Evolutionary conservation across 305 asterid species (phyloP), one percentile per base, ranked within the genome.

Genomic region (Fraxinus nigra): DNA sequence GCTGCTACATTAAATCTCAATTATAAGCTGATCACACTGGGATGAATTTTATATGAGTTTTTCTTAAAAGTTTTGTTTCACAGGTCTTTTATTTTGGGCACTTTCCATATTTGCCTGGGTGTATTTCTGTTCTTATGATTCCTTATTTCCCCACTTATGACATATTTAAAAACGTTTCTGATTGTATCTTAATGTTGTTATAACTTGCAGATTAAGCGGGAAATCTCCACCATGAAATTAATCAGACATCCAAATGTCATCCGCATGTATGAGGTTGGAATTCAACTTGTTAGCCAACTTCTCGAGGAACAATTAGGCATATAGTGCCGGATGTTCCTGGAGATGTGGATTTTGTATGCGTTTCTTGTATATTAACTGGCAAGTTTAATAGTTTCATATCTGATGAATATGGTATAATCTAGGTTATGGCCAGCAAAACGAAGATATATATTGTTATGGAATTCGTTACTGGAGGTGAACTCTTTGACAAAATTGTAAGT

Each of bases 391-490:
- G 46, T 61, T 11, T 75, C 74, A 56, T 56, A 6, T 6, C 65
- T n/a, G 76, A 48, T 79, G 79, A 72, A 77, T 81, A 30, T 82
- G 22, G 78, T 80, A 33, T 76, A 76, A 2, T 87, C 87, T 81
- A 96, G 99, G 99, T 96, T 85, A 94, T 96, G 99, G 98, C 98
- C 79, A 96, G 98, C 96, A 96, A 91, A 93, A 89, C 94, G 20
- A 96, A 93, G 93, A 92, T 96, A 85, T 96, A 96, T 81, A 94
- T 96, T 70, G 98, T 94, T 40, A 89, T 96, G 90, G 99, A 96
- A 84, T 96, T 96, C 72, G 96, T 96, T 89, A 94, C 98, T 1
- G 99, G 99, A 69, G 99, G 99, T 46, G 98, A 96, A 91, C 98
- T 93, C 77, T 96, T 93, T 75, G 97, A 92, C 89, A 93, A 92